Evolutionary conservation across 2,329 filamentous ascomycete genomes (phyloP), one percentile per base, ranked within the genome.

Genomic region (Alternaria hordeiaustralica): DNA sequence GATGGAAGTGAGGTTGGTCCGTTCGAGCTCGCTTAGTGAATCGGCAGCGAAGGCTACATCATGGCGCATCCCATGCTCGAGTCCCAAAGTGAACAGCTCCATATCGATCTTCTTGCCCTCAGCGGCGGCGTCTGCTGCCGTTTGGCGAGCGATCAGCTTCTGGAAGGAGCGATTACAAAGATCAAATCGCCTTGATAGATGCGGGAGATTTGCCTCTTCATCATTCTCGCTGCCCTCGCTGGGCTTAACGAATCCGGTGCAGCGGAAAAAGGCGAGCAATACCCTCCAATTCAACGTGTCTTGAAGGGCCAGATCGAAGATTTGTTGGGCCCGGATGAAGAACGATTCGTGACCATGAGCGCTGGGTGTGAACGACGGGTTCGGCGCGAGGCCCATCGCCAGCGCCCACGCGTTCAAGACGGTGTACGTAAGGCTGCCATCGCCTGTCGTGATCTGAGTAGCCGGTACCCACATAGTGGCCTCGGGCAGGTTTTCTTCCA

Each of bases 331-430:
- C 10, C 41, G 56, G 15, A 56, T 57, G 25, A 64, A 63, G 15
- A 65, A 65, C 8, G 36, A 54, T 12, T 53, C 55, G 18, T 61
- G 9, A 20, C 12, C 33, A 18, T 53, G 26, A 11, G 15, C 10
- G 20, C 9, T 49, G 13, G 51, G 25, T 20, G 28, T 44, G 25
- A 69, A 71, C 7, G 30, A 21, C 5, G 60, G 26, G 10, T 69
- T 61, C 1, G 55, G 45, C 18, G 51, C 49, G 6, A 72, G 55
- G 3, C 67, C 70, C 66, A 74, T 56, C 4, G 66, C 70, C 10
- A 72, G 30, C 9, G 66, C 55, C 69, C 70, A 74, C 2, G 63
- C 71, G 26, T 65, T 71, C 25, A 71, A n/a, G 7, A 72, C 55
- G 1, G 57, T 57, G 18, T 55, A 67, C 11, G 44, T 43, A 15